These are phyloP conservation scores for Teunomyces lycoperdinae DNA, from an alignment of 805 yeast genomes.

Conservation along the genomic window DNA sequence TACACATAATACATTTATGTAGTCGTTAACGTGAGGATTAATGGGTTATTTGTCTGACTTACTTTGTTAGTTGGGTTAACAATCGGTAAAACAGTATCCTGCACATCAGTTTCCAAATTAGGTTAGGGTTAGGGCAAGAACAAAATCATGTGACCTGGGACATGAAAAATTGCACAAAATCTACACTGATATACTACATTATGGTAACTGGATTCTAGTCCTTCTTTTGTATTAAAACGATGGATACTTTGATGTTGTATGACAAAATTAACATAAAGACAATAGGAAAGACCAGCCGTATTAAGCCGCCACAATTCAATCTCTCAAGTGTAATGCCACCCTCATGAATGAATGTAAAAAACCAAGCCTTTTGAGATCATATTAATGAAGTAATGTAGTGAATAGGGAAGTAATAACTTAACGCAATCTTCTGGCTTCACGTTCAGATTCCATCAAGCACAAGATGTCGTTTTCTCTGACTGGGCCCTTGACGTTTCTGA, in stretches of 20 bases:
- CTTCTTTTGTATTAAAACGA: constrained; percentile 2
- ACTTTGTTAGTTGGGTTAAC: neutral
- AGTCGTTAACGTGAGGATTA: no score
- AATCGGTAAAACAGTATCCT: neutral
- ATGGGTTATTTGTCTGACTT: neutral
- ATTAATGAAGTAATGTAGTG: constrained; percentile 3
- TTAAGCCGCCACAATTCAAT: constrained; percentile 1
- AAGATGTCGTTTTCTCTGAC: constrained; percentile 97
- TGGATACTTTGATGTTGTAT: neutral
- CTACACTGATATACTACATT: neutral
- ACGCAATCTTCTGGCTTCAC: constrained; percentile 98
- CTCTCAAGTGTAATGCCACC: neutral
- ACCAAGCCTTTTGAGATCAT: constrained; percentile 1
- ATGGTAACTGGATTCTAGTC: neutral
- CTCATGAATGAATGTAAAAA: constrained; percentile 2
- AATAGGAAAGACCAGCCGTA: constrained; percentile 1
- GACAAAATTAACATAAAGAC: constrained; percentile 2
- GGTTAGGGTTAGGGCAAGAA: constrained; percentile 2
- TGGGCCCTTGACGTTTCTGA: constrained; percentile 97
- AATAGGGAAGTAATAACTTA: constrained; percentile 29
- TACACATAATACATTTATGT: no score
- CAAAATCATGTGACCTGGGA: neutral
- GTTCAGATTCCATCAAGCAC: constrained; percentile 99
- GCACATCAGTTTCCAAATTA: neutral
- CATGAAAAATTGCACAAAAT: constrained; percentile 1